Evolutionary conservation across 2,329 filamentous ascomycete species (phyloP), one percentile per base, ranked within the genome.

Genomic region (Paecilomyces variotii): DNA sequence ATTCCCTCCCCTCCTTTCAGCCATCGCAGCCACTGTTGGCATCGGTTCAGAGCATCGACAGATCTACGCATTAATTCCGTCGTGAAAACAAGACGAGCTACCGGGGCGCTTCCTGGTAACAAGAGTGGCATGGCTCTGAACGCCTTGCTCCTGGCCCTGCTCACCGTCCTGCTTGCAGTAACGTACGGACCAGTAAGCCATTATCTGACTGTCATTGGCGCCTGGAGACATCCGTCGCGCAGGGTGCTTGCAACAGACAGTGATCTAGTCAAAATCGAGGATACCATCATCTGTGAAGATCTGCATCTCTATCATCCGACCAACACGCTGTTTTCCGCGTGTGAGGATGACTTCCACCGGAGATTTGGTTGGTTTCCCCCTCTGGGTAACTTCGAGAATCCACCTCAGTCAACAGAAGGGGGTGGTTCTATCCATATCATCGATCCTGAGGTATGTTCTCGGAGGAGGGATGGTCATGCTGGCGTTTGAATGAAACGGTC

Each of bases 261-360:
- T 9, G 72, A 75, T 25, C 65, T 82, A 0, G 63, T 76, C 4
- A 60, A 65, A 9, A 81, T 87, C 9, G 68, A 76, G 0, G 79
- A 83, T 61, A 86, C 84, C 0, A 67, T 75, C 2, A 75, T 82
- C 14, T 86, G 84, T 64, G 85, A 87, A 63, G 84, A 87, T 60
- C 54, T 87, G 2, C 83, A 87, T 63, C 77, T 83, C 57, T 79
- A 86, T 60, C 65, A 66, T 1, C 67, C 76, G 0, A 80, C 78
- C 14, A 74, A 78, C 0, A 59, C 77, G 6, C 68, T 87, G 0
- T 87, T 84, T 64, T 79, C 82, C 0, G 83, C 83, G 0, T 87
- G 84, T 62, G 78, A 84, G 52, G 80, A 80, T 35, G 66, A 71
- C 0, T 63, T 67, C 3, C 63, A 66, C 0, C 71, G 71, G 0